These are phyloP conservation scores for Sambucus nigra DNA, from an alignment of 129 eudicot genomes.

Conservation along the genomic window DNA sequence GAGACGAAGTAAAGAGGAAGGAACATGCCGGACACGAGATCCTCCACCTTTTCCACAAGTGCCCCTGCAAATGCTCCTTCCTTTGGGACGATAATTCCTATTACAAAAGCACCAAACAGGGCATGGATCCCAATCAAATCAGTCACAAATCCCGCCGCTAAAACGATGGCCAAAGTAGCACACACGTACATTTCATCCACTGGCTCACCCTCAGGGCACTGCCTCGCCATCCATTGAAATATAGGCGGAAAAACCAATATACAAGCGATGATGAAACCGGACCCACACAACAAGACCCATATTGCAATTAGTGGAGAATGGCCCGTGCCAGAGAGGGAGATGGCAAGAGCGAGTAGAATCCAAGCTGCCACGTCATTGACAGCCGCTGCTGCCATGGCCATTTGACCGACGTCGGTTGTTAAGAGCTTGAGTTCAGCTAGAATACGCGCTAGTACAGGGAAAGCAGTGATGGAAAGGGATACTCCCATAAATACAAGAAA, in stretches of 20 bases:
- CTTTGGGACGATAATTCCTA: slow-evolving; percentile 80
- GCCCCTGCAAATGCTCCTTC: slow-evolving; percentile 77
- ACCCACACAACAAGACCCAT: slow-evolving; percentile 70
- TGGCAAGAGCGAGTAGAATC: slow-evolving; percentile 80
- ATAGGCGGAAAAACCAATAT: slow-evolving; percentile 39
- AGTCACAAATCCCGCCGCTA: slow-evolving; percentile 75
- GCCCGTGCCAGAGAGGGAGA: slow-evolving; percentile 54
- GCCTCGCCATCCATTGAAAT: slow-evolving; percentile 55
- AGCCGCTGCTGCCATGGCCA: slow-evolving; percentile 96
- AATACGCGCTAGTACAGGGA: slow-evolving; percentile 82
- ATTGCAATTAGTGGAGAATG: slow-evolving; percentile 54
- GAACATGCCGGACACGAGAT: slow-evolving; percentile 76
- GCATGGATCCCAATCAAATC: slow-evolving; percentile 84
- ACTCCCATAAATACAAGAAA: slow-evolving; percentile 89
- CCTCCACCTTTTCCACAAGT: slow-evolving; percentile 81
- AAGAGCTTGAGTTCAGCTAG: slow-evolving; percentile 79
- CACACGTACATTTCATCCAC: slow-evolving; percentile 71
- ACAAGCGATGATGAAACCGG: slow-evolving; percentile 42
- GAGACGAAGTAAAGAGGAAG: slow-evolving; percentile 82
- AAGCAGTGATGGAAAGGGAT: slow-evolving; percentile 82
- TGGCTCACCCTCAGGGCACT: slow-evolving; percentile 70
- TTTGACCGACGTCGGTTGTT: slow-evolving; percentile 74
- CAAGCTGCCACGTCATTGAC: slow-evolving; percentile 89
- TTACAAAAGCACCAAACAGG: slow-evolving; percentile 78
- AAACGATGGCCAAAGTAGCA: slow-evolving; percentile 58